A percentile compares a stretch with the other conserved stretches of the same genome.
Evolutionary conservation across 352 stramenopile species (phyloP).

Genomic region (Phytophthora chlamydospora): DNA sequence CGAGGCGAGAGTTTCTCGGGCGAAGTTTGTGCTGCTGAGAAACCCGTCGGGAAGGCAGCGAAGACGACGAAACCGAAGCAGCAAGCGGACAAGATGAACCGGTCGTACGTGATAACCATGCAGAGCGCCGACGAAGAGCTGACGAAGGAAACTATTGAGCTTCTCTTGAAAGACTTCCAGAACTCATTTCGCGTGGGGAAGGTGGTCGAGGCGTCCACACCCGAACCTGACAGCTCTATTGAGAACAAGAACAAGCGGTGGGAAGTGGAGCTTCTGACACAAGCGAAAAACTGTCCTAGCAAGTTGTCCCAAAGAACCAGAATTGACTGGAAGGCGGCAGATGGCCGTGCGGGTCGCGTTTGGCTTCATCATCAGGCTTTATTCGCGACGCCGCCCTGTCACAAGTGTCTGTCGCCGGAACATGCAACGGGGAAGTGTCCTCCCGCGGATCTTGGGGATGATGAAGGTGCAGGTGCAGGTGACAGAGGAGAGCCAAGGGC

Average conservation of each 20-base stretch:
- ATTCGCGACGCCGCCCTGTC: slow-evolving; percentile 42
- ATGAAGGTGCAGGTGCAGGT: slow-evolving; percentile 16
- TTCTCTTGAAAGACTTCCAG: slow-evolving; percentile 45
- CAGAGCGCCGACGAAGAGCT: slow-evolving; percentile 44
- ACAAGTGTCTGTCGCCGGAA: slow-evolving; percentile 40
- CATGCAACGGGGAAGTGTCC: slow-evolving; percentile 33
- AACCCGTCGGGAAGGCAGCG: slow-evolving; percentile 8
- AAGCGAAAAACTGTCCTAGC: slow-evolving; percentile 37
- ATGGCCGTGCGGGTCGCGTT: slow-evolving; percentile 31
- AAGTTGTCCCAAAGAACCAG: slow-evolving; percentile 40
- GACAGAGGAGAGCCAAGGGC: slow-evolving; percentile 11
- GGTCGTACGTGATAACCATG: slow-evolving; percentile 42
- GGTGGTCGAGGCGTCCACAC: slow-evolving; percentile 24
- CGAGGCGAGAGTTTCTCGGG: slow-evolving; percentile 58
- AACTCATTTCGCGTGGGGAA: slow-evolving; percentile 43
- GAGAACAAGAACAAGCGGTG: slow-evolving; percentile 34
- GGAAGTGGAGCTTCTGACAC: slow-evolving; percentile 43
- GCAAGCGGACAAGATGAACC: slow-evolving; percentile 28
- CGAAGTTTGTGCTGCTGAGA: slow-evolving; percentile 39
- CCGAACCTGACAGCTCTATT: background rate
- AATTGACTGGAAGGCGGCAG: slow-evolving; percentile 45
- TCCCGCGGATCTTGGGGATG: slow-evolving; percentile 4
- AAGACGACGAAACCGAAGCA: slow-evolving; percentile 24
- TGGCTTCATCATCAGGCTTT: slow-evolving; percentile 59
- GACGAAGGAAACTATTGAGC: slow-evolving; percentile 35